A percentile compares a stretch with the other conserved stretches of the same genome.
Conservation (phyloP, 2,329 filamentous ascomycete species). For the Alternaria sp. region DNA sequence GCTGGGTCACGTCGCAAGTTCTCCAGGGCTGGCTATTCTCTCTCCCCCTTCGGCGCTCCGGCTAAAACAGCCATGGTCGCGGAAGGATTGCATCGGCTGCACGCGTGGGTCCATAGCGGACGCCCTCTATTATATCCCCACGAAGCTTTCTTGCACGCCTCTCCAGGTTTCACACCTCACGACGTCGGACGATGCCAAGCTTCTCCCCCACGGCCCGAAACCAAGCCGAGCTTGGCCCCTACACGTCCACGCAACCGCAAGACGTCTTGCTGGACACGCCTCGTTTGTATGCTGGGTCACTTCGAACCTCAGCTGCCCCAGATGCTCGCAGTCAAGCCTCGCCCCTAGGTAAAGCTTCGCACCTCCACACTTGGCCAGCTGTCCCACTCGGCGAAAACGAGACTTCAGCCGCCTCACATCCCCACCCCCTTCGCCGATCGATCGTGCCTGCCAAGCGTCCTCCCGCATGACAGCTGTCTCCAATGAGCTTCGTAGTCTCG, state of each 20-base stretch:
- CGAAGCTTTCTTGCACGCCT: slow-evolving; percentile 22
- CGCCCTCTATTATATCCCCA: slow-evolving; percentile 27
- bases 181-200: slow-evolving; percentile 28
- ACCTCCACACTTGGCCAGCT: slow-evolving; percentile 25
- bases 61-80: slow-evolving; percentile 20
- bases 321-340: slow-evolving; percentile 34
- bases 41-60: slow-evolving; percentile 8
- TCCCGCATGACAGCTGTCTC: slow-evolving; percentile 33
- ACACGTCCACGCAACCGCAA: slow-evolving; percentile 29
- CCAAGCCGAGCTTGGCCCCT: slow-evolving; percentile 42
- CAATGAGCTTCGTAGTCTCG: slow-evolving; percentile 32
- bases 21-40: slow-evolving; percentile 9
- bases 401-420: slow-evolving; percentile 45
- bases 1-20: slow-evolving; percentile 2
- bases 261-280: slow-evolving; percentile 37
- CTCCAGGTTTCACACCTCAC: slow-evolving; percentile 37
- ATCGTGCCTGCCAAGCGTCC: slow-evolving; percentile 26
- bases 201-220: slow-evolving; percentile 25
- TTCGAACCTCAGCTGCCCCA: slow-evolving; percentile 45
- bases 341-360: slow-evolving; percentile 30
- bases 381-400: slow-evolving; percentile 37
- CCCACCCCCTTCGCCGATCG: slow-evolving; percentile 20
- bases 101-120: slow-evolving; percentile 16
- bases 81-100: slow-evolving; percentile 13
- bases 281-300: slow-evolving; percentile 35